Conservation (phyloP, 768 basidiomycete genomes). For the Leucosporidium scottii region DNA sequence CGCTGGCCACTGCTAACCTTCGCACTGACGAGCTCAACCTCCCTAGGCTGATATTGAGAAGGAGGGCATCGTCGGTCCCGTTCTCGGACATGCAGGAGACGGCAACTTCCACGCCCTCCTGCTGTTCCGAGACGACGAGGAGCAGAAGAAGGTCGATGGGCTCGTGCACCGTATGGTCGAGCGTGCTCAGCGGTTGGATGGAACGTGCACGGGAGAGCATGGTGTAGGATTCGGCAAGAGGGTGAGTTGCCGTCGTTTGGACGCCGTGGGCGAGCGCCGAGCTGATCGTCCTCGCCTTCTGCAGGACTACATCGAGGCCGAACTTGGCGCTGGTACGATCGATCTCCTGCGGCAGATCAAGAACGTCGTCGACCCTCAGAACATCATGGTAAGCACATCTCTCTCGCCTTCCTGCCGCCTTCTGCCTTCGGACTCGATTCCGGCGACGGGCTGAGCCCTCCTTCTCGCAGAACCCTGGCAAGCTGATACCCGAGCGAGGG, state of each 20-base stretch:
- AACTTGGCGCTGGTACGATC: conserved; percentile 75
- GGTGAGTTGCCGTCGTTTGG: background rate
- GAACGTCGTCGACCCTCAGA: conserved; percentile 65
- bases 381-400: conserved; percentile 49
- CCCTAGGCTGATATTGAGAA: conserved; percentile 21
- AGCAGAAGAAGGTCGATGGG: conserved; percentile 30
- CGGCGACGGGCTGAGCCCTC: too few species aligned
- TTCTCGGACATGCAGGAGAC: conserved; percentile 52
- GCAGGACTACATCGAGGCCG: conserved; percentile 62
- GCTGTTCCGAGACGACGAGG: conserved; percentile 38
- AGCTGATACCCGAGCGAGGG: too few species aligned
- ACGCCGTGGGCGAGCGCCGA: too few species aligned
- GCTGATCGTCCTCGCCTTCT: background rate
- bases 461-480: too few species aligned
- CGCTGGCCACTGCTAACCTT: background rate
- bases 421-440: too few species aligned
- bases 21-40: background rate
- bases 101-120: conserved; percentile 39
- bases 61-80: conserved; percentile 15
- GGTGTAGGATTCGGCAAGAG: conserved; percentile 20
- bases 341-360: conserved; percentile 79
- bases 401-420: too few species aligned
- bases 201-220: conserved; percentile 46
- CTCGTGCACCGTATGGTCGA: conserved; percentile 41
- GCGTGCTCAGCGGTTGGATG: conserved; percentile 45